These are phyloP conservation scores for Quillaja saponaria DNA, from an alignment of 306 rosid species.

Conservation along the genomic window DNA sequence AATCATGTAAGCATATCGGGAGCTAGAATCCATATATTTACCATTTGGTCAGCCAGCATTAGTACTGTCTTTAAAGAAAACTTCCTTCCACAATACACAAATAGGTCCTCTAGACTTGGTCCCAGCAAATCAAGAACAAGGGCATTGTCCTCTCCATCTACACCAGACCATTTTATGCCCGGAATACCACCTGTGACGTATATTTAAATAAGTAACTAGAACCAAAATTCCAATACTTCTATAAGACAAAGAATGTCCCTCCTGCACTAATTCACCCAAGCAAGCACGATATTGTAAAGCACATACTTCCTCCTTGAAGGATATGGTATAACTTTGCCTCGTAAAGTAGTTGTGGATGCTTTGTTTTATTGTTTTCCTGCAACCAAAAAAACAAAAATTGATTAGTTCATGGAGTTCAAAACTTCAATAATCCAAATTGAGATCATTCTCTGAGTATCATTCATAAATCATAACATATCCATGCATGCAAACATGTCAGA, in stretches of 20 bases:
- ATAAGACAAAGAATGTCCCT: not conserved
- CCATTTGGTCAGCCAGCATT: conserved; percentile 72
- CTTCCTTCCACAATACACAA: conserved; percentile 62
- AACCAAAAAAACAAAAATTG: conserved; percentile 8
- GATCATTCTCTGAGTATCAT: not conserved
- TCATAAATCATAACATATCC: not conserved
- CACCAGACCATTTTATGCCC: conserved; percentile 53
- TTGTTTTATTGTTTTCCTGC: conserved; percentile 90
- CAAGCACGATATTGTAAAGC: conserved; percentile 12
- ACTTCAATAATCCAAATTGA: not conserved
- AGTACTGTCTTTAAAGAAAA: conserved; percentile 54
- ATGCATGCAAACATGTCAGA: conserved; percentile 10
- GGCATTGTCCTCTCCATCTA: conserved; percentile 53
- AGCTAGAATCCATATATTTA: conserved; percentile 8
- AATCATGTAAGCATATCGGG: not conserved
- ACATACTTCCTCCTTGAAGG: conserved; percentile 98
- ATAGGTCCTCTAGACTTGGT: conserved; percentile 66
- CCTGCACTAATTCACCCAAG: not conserved
- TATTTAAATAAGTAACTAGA: not conserved
- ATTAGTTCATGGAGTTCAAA: not conserved
- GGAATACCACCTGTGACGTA: conserved; percentile 57
- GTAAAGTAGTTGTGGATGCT: conserved; percentile 89
- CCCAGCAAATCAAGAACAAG: conserved; percentile 64
- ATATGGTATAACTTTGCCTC: conserved; percentile 88
- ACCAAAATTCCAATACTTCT: not conserved